Evolutionary conservation across 306 rosid species (phyloP).

Genomic region (Trifolium dubium): DNA sequence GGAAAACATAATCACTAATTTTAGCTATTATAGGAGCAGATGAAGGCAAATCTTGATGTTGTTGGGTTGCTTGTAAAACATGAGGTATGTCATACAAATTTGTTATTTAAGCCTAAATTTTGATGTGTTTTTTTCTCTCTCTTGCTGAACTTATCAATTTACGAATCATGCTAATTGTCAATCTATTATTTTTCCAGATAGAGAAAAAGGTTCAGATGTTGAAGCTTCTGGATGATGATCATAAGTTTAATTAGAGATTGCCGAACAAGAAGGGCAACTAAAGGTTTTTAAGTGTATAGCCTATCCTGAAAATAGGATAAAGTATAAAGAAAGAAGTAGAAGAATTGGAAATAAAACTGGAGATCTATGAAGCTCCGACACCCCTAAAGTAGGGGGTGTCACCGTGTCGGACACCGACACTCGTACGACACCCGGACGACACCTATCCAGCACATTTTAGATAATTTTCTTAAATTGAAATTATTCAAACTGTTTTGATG

Average conservation of each 20-base stretch:
- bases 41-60: background rate
- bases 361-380: too few relatives aligned
- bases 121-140: background rate
- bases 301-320: too few relatives aligned
- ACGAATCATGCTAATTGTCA: background rate
- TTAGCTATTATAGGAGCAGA: slow-evolving; percentile 32
- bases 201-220: background rate
- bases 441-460: too few relatives aligned
- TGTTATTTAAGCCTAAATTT: slow-evolving; percentile 9
- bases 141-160: background rate
- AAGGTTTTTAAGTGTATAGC: too few relatives aligned
- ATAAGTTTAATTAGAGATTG: slow-evolving; percentile 3
- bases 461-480: too few relatives aligned
- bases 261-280: too few relatives aligned
- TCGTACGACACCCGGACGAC: too few relatives aligned
- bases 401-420: too few relatives aligned
- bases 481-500: too few relatives aligned
- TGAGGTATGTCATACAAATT: background rate
- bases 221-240: background rate
- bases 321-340: too few relatives aligned
- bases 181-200: background rate
- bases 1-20: slow-evolving; percentile 25
- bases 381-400: too few relatives aligned
- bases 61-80: slow-evolving; percentile 29
- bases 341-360: too few relatives aligned